Evolutionary conservation across 2,329 filamentous ascomycete genomes (phyloP).

Genomic region (Coniochaeta pulveracea): DNA sequence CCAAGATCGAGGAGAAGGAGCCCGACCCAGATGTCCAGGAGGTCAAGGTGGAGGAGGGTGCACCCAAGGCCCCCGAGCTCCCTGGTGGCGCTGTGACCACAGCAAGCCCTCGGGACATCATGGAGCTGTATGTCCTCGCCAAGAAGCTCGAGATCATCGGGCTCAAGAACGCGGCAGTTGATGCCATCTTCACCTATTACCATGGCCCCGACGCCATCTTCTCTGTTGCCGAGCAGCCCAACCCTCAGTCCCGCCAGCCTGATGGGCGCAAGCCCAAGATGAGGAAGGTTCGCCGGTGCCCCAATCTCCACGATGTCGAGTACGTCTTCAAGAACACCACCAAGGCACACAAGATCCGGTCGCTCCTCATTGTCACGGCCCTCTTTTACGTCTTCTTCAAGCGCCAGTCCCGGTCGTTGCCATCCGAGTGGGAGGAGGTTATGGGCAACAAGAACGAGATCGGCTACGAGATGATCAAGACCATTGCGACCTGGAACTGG

Average conservation of each 20-base stretch:
- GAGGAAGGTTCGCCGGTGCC: conserved; percentile 5
- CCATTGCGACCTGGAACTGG: conserved; percentile 14
- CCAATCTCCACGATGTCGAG: conserved; percentile 10
- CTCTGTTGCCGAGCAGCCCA: not conserved
- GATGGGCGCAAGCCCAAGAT: conserved; percentile 1
- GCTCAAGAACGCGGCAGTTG: conserved; percentile 13
- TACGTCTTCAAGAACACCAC: conserved; percentile 12
- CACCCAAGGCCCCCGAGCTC: conserved; percentile 12
- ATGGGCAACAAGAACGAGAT: conserved; percentile 7
- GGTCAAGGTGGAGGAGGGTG: conserved; percentile 8
- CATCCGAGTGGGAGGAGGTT: conserved; percentile 10
- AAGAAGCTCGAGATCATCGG: conserved; percentile 10
- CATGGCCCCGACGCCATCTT: conserved; percentile 1
- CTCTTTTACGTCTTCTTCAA: conserved; percentile 11
- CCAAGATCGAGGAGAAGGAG: not conserved
- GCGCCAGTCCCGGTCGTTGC: conserved; percentile 4
- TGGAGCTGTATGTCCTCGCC: conserved; percentile 14
- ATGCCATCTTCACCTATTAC: conserved; percentile 13
- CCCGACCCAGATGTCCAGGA: conserved; percentile 5
- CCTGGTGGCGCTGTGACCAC: conserved; percentile 8
- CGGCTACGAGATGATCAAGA: conserved; percentile 9
- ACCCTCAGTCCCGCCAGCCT: conserved; percentile 2
- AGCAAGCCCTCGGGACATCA: conserved; percentile 12
- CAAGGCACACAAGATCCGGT: conserved; percentile 10
- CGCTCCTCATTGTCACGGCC: conserved; percentile 10